Evolutionary conservation across 371 early-diverging fungal genomes (phyloP), one percentile per base, ranked within the genome.

Genomic region (Blyttiomyces sp.): DNA sequence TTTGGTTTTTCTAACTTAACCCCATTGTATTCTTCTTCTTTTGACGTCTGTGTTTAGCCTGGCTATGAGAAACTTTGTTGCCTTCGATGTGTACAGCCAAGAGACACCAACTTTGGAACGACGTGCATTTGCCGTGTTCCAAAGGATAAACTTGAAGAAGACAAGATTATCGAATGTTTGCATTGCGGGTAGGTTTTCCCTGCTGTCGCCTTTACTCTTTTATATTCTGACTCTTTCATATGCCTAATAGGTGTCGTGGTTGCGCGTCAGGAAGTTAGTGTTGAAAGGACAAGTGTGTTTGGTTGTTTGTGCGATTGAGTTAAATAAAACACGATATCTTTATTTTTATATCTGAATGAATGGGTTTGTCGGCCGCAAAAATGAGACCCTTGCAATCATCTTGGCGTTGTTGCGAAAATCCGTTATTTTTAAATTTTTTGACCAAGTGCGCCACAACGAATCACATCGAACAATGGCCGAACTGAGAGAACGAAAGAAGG

Each of bases 61-160:
- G 65, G 99, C 23, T 99, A 92, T 72, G 99, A 99, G 70, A 93
- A 93, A 63, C 81, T 99, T 48, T 99, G 99, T 73, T 99, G 99
- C 71, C 69, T 98, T 56, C 82, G 94, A 49, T 99, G 99, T 72
- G 92, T 98, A 49, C 98, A 98, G 65, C 89, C 96, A 35, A 86
- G 86, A 60, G 99, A 98, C 68, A 98, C 95, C 30, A 97, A 95
- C 73, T 94, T 91, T 79, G 97, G 96, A 26, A 97, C 95, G 6
- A 89, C 94, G 7, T 99, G 99, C 74, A 88, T 96, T 7, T 99
- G 99, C 81, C 87, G 99, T 57, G 97, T 99, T 27, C 99, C 99
- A 5, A 88, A 88, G 69, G 84, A 80, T 45, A 93, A 91, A 63
- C 71, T 96, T 46, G 89, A 91, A 63, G 91, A 92, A 62, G 94